Percentiles rank a stretch among this genome's conserved stretches.
Evolutionary conservation across 2,329 filamentous ascomycete species (phyloP).

Genomic region (Verticillium dahliae): DNA sequence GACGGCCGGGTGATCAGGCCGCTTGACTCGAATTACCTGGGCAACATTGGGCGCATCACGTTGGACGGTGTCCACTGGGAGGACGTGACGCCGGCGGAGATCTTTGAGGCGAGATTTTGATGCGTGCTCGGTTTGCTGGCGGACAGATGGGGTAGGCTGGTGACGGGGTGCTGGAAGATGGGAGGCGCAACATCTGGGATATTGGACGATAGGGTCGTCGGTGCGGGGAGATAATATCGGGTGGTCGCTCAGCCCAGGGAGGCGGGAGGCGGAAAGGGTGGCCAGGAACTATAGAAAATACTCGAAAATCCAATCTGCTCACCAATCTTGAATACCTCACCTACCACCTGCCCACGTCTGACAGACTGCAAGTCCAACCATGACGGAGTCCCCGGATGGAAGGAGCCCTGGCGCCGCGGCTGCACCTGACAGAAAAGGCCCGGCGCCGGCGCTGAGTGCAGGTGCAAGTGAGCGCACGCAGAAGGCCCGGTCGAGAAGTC

Average conservation of each 20-base stretch:
- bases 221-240: too few relatives aligned
- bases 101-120: neutral
- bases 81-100: neutral
- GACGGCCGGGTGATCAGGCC: constrained; percentile 3
- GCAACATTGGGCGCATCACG: constrained; percentile 12
- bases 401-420: too few relatives aligned
- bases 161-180: neutral
- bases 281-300: neutral
- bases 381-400: too few relatives aligned
- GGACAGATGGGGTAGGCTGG: neutral
- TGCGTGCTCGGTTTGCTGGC: neutral
- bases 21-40: constrained; percentile 8
- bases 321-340: too few relatives aligned
- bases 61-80: constrained; percentile 3
- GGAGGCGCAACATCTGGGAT: neutral
- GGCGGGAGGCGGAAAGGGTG: neutral
- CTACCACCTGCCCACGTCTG: too few relatives aligned
- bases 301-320: neutral
- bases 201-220: too few relatives aligned
- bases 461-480: neutral
- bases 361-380: too few relatives aligned
- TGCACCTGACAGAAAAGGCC: too few relatives aligned
- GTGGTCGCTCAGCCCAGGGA: too few relatives aligned
- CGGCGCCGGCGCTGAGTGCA: too few relatives aligned
- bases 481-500: neutral